Conservation (phyloP, 2,329 filamentous ascomycete genomes). For the Apiospora kogelbergensis region DNA sequence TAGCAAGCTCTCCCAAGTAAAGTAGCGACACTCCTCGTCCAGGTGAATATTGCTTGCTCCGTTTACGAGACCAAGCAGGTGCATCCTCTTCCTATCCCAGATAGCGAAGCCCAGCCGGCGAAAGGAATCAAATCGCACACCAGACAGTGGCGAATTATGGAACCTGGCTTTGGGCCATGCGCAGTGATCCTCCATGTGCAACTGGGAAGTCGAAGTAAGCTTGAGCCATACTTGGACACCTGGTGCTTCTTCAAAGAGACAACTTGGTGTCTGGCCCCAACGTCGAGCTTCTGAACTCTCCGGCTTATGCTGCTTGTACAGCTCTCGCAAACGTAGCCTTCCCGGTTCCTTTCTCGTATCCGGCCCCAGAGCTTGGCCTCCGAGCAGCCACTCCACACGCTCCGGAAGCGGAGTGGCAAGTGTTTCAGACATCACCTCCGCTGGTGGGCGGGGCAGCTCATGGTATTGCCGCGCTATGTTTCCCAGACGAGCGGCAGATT, state of each 20-base stretch:
- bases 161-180: neutral
- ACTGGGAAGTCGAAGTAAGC: neutral
- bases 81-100: too few species aligned
- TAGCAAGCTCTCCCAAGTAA: too few species aligned
- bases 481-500: neutral
- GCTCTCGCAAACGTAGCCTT: neutral
- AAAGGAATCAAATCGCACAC: neutral
- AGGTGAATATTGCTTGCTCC: too few species aligned
- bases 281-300: neutral
- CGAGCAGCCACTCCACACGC: neutral
- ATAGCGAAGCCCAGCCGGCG: neutral
- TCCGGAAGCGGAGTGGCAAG: neutral
- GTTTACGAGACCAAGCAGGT: too few species aligned
- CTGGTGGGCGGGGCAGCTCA: neutral
- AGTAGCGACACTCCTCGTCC: too few species aligned
- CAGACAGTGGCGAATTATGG: neutral
- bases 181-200: neutral
- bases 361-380: neutral
- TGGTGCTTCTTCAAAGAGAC: neutral
- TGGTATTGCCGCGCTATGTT: neutral
- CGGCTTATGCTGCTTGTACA: neutral
- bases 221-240: neutral
- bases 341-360: neutral
- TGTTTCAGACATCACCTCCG: neutral
- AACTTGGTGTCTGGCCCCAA: neutral